Percentiles rank a stretch among this genome's conserved stretches.
phyloP scores from a whole-genome alignment of 306 rosid species.

The Pyrus pyrifolia region DNA sequence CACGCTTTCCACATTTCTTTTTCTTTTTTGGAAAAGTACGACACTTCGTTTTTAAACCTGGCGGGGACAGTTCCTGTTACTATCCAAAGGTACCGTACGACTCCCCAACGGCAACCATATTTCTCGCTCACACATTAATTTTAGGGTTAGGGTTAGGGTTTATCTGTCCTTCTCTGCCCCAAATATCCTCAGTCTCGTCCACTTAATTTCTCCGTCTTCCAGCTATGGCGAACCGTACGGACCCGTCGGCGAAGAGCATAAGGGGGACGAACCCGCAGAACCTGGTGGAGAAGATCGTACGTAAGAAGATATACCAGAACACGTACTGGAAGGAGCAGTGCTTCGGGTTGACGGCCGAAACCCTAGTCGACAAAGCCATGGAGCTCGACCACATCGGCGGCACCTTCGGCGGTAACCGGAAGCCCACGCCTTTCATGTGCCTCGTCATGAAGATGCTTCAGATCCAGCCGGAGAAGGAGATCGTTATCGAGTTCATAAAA shows the following conservation, averaged over 20 bases:
- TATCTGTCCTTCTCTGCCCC: background rate
- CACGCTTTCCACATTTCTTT: too few species aligned
- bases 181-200: background rate
- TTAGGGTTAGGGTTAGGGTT: slow-evolving; percentile 6
- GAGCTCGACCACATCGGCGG: slow-evolving; percentile 97
- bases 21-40: too few species aligned
- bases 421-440: slow-evolving; percentile 94
- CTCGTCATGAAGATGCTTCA: slow-evolving; percentile 97
- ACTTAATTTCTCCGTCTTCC: background rate
- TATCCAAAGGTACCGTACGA: too few species aligned
- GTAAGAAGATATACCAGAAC: slow-evolving; percentile 88
- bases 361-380: slow-evolving; percentile 95
- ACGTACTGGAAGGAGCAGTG: slow-evolving; percentile 98
- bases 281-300: slow-evolving; percentile 84
- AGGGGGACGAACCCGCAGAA: slow-evolving; percentile 96
- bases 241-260: slow-evolving; percentile 89
- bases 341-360: slow-evolving; percentile 94
- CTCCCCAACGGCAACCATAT: background rate
- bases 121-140: background rate
- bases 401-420: slow-evolving; percentile 84
- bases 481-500: slow-evolving; percentile 87
- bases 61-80: too few species aligned
- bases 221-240: slow-evolving; percentile 89
- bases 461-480: slow-evolving; percentile 98
- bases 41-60: too few species aligned